Conservation (phyloP, 805 yeast genomes). For the Starmera dryadoides region DNA sequence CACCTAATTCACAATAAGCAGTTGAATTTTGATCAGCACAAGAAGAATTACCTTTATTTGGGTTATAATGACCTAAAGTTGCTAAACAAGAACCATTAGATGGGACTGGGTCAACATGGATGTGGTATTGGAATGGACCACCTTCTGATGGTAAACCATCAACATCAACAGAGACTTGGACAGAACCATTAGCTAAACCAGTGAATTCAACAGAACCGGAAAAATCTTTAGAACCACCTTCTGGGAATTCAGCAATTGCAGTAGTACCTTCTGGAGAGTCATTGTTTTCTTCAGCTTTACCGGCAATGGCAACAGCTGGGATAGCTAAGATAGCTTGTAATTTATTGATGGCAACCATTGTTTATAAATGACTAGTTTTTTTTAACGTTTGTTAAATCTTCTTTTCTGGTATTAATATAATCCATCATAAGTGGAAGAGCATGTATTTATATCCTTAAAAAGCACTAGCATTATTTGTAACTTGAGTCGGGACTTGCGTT, state of each 20-base stretch:
- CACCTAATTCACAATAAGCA: slow-evolving; percentile 57
- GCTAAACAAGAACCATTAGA: slow-evolving; percentile 39
- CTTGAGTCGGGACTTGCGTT: too few relatives aligned
- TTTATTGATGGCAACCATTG: slow-evolving; percentile 1
- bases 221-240: slow-evolving; percentile 21
- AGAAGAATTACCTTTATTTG: slow-evolving; percentile 43
- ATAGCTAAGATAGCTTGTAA: background rate
- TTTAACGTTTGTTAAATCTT: too few relatives aligned
- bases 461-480: too few relatives aligned
- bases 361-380: too few relatives aligned
- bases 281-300: slow-evolving; percentile 28
- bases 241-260: slow-evolving; percentile 43
- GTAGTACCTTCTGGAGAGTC: slow-evolving; percentile 31
- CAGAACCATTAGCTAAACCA: slow-evolving; percentile 47
- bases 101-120: slow-evolving; percentile 47
- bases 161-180: slow-evolving; percentile 53
- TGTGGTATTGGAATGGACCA: slow-evolving; percentile 63
- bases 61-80: slow-evolving; percentile 50
- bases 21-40: slow-evolving; percentile 43
- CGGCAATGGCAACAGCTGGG: slow-evolving; percentile 11
- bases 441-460: too few relatives aligned
- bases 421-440: too few relatives aligned
- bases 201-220: slow-evolving; percentile 31
- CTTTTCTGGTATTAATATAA: too few relatives aligned
- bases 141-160: slow-evolving; percentile 54